Conservation (phyloP, 306 rosid species). For the Gastrolobium bilobum region DNA sequence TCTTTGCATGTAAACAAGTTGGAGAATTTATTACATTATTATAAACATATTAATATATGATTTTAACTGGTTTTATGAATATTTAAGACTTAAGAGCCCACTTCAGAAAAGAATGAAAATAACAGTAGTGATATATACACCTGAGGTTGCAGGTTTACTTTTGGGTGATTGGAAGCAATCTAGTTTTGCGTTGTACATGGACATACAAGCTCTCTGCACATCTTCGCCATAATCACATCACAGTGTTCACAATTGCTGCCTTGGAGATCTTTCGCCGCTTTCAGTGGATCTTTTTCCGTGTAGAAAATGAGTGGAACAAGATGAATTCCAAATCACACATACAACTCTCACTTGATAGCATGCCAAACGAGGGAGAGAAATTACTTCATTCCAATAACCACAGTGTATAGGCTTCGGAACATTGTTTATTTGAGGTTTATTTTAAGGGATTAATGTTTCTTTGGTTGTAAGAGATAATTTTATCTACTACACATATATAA, state of each 20-base stretch:
- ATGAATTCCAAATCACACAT: conserved; percentile 72
- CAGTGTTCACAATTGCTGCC: conserved; percentile 83
- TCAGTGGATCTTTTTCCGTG: conserved; percentile 98
- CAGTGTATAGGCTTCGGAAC: conserved; percentile 42
- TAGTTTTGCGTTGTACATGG: conserved; percentile 95
- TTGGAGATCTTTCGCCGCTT: conserved; percentile 96
- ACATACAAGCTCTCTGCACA: conserved; percentile 99
- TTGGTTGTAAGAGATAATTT: no score
- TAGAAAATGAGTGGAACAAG: conserved; percentile 93
- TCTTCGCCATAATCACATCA: conserved; percentile 96
- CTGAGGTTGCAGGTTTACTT: conserved; percentile 77
- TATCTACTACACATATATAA: no score
- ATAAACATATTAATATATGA: not conserved
- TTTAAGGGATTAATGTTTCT: no score
- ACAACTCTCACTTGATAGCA: conserved; percentile 67
- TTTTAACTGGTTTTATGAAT: not conserved
- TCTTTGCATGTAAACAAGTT: conserved; percentile 1
- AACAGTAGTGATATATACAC: not conserved
- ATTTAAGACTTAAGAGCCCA: not conserved
- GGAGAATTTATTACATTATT: not conserved
- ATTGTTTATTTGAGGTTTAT: not conserved
- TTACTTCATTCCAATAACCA: conserved; percentile 68
- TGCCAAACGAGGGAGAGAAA: conserved; percentile 73
- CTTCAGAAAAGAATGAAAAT: no score
- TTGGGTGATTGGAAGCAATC: conserved; percentile 96